These are phyloP conservation scores for Mortierella alpina DNA, from an alignment of 192 early-diverging fungal genomes.

Conservation along the genomic window DNA sequence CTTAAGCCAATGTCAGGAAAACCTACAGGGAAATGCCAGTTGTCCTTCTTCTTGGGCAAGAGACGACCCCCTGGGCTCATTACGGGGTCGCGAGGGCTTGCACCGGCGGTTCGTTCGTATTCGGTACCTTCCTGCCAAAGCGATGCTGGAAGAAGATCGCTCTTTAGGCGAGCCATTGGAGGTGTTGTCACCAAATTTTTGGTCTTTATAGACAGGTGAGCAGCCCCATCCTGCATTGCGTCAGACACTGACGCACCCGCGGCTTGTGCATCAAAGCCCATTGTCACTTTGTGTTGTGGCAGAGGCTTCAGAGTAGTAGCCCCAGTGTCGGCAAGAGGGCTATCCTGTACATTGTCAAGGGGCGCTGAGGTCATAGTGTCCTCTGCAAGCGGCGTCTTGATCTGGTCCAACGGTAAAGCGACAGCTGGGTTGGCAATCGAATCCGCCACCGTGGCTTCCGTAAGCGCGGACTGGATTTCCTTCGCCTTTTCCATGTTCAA, in stretches of 20 bases:
- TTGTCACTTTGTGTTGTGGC: background rate
- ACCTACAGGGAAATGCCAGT: constrained; percentile 50
- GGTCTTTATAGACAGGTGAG: constrained; percentile 32
- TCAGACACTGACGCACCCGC: background rate
- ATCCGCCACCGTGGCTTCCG: constrained; percentile 17
- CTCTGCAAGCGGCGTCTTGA: constrained; percentile 11
- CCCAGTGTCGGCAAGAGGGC: background rate
- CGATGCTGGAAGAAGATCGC: constrained; percentile 8
- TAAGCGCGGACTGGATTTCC: constrained; percentile 16
- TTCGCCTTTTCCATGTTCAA: constrained; percentile 19
- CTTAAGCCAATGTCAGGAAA: background rate
- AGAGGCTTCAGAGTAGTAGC: constrained; percentile 6
- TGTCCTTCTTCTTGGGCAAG: constrained; percentile 38
- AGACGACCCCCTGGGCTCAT: constrained; percentile 45
- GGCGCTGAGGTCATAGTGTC: too few relatives aligned
- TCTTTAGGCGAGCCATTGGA: constrained; percentile 23
- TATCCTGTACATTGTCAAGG: too few relatives aligned
- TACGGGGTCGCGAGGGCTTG: constrained; percentile 45
- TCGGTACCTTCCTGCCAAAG: constrained; percentile 45
- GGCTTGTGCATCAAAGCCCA: background rate
- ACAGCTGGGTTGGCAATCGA: constrained; percentile 22
- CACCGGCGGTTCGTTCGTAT: constrained; percentile 38
- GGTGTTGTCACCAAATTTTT: constrained; percentile 21
- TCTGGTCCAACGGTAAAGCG: constrained; percentile 22
- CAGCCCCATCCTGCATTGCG: background rate